Base-by-base conservation (phyloP, 805 yeast genomes). In the Pichia manshurica region DNA sequence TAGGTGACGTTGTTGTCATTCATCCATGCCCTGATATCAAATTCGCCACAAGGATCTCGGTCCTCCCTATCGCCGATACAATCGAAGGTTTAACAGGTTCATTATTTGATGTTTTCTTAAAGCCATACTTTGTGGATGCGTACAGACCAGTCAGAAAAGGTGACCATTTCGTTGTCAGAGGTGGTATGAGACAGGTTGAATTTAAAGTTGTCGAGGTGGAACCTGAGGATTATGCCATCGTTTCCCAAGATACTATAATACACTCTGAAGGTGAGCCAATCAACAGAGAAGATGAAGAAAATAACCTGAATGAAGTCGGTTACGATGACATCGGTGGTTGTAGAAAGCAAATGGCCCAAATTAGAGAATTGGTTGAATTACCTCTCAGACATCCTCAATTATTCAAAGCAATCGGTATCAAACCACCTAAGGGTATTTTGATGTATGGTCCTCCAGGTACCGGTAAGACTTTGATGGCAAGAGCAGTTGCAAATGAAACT, bases 371-470 rank as follows among this genome's bases (percentile, higher is more conserved):
- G 74, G 99, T 93, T 53, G 99, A 93, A 74, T 78, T 93, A 68
- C 99, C 99, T 22, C 78, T 93, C 62, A 86, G 99, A 74, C 99
- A 93, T 69, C 99, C 99, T 45, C 98, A 93, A 71, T 78, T 93
- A 61, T 93, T 93, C 78, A 93, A 93, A 74, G 82, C 95, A 34
- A 91, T 93, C 63, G 99, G 99, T 79, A 93, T 93, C 66, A 93
- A 93, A 69, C 99, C 99, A 38, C 99, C 99, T 56, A 87, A 88
- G 69, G 99, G 99, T 74, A 89, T 93, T 52, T 78, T 93, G 63
- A 87, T 87, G 96, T 93, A 86, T 67, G 99, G 99, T 63, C 99
- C 99, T 43, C 99, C 99, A 31, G 99, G 99, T 80, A 93, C 99
- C 15, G 99, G 99, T 86, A 93, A 93, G 72, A 93, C 99, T 29